A percentile compares a stretch with the other conserved stretches of the same genome.
Evolutionary conservation across 192 early-diverging fungal species (phyloP).

Genomic region (Spizellomyces punctatus): DNA sequence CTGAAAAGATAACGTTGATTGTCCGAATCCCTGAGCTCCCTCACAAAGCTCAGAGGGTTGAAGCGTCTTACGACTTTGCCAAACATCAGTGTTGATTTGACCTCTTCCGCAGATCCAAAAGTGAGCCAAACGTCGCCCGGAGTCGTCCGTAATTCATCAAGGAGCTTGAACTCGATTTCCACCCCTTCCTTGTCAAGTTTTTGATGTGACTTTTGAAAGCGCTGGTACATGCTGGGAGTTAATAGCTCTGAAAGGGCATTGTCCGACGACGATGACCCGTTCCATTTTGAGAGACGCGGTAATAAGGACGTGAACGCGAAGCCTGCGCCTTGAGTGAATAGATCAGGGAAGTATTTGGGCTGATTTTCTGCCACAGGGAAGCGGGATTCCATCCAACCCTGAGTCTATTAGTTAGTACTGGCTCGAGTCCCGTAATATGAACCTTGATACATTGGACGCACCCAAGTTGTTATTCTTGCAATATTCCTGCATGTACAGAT

Average conservation of each 20-base stretch:
- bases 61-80: conserved; percentile 18
- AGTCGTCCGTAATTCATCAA: neutral
- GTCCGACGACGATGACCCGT: conserved; percentile 6
- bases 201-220: conserved; percentile 2
- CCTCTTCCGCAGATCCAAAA: conserved; percentile 5
- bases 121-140: conserved; percentile 22
- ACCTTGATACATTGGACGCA: neutral
- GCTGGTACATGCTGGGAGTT: conserved; percentile 2
- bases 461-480: conserved; percentile 19
- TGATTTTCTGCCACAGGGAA: conserved; percentile 1
- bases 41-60: conserved; percentile 19
- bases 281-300: conserved; percentile 22
- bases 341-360: conserved; percentile 11
- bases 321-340: neutral
- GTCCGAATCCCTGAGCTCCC: neutral
- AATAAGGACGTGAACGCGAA: conserved; percentile 12
- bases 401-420: neutral
- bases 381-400: conserved; percentile 18
- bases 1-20: neutral
- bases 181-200: conserved; percentile 6
- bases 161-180: conserved; percentile 2
- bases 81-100: conserved; percentile 1
- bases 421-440: neutral
- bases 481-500: conserved; percentile 7
- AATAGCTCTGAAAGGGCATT: conserved; percentile 13